Conservation (phyloP, 352 stramenopile species). For the Pythium brachiatum region DNA sequence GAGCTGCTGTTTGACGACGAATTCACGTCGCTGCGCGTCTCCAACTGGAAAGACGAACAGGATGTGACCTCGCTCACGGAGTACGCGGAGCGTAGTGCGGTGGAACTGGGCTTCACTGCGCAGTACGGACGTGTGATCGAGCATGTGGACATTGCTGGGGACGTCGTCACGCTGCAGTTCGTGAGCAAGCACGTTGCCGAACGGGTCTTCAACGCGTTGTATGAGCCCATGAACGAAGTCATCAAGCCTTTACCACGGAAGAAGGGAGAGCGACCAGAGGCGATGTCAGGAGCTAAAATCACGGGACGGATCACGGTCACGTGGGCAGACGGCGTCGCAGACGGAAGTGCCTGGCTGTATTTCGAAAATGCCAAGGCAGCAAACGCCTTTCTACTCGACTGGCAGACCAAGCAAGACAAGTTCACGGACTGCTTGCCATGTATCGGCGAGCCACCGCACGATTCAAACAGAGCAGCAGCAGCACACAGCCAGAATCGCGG, state of each 20-base stretch:
- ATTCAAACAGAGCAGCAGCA: neutral
- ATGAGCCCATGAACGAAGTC: neutral
- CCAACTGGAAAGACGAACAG: neutral
- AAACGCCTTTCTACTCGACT: neutral
- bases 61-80: neutral
- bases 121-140: neutral
- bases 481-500: neutral
- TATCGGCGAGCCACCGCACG: neutral
- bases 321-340: neutral
- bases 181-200: neutral
- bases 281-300: neutral
- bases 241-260: neutral
- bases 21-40: neutral
- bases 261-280: neutral
- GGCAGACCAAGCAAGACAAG: neutral
- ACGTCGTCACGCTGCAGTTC: neutral
- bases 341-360: neutral
- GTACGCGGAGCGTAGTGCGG: neutral
- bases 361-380: neutral
- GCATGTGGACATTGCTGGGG: neutral
- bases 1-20: neutral
- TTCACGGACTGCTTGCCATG: no score
- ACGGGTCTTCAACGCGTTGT: neutral
- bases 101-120: neutral
- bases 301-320: neutral